Conservation (phyloP, 169 alveolate genomes). For the Perkinsus olseni region DNA sequence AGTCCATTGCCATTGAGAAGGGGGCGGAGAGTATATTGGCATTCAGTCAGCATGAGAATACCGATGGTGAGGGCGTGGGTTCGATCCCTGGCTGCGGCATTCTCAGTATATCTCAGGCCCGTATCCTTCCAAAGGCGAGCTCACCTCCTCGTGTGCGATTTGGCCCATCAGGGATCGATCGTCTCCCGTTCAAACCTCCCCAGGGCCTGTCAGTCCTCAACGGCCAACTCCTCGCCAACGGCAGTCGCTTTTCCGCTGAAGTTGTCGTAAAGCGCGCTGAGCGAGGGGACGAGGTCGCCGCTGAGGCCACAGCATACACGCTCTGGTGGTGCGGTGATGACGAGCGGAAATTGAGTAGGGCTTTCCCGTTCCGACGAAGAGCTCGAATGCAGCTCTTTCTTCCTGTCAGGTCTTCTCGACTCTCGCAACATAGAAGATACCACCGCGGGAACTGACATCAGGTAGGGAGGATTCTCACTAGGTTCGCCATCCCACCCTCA, state of each 20-base stretch:
- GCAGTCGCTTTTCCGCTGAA: not conserved
- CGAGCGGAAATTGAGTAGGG: not conserved
- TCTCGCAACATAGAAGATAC: no score
- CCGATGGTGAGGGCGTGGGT: not conserved
- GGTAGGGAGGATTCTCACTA: no score
- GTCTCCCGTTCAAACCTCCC: not conserved
- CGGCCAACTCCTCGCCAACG: not conserved
- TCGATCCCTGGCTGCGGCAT: not conserved
- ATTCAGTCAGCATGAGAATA: not conserved
- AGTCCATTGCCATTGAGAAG: not conserved
- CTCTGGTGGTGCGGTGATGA: not conserved
- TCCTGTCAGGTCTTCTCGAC: no score
- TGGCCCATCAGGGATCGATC: not conserved
- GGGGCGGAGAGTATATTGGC: not conserved
- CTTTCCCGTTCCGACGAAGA: no score
- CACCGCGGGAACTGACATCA: no score
- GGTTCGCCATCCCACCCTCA: no score
- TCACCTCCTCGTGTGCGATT: not conserved
- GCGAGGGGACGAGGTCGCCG: not conserved
- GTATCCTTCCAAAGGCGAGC: not conserved
- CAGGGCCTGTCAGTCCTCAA: not conserved
- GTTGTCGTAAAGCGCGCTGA: not conserved
- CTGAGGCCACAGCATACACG: not conserved
- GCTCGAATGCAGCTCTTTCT: not conserved
- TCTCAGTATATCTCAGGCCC: not conserved